Evolutionary conservation across 2,329 filamentous ascomycete species (phyloP).

Genomic region (Polychaeton citri): DNA sequence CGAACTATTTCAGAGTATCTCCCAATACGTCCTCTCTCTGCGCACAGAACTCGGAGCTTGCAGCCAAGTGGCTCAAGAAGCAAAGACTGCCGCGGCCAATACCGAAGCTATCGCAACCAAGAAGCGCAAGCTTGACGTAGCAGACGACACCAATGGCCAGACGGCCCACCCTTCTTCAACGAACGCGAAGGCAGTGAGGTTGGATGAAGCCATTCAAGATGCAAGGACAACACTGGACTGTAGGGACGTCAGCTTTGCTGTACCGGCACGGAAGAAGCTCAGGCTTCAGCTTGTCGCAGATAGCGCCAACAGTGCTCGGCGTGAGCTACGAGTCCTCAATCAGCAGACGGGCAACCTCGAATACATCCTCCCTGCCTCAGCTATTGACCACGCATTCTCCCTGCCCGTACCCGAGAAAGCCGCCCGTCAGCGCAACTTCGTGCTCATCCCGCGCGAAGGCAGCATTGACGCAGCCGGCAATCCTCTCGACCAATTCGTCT

Average conservation of each 20-base stretch:
- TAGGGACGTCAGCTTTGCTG: conserved; percentile 46
- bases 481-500: conserved; percentile 43
- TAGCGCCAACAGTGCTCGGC: conserved; percentile 9
- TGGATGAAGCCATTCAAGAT: neutral
- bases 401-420: conserved; percentile 52
- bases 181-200: neutral
- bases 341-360: conserved; percentile 16
- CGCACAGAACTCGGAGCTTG: conserved; percentile 7
- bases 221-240: conserved; percentile 27
- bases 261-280: conserved; percentile 52
- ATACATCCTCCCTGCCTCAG: conserved; percentile 34
- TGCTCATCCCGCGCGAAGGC: conserved; percentile 42
- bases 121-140: conserved; percentile 37
- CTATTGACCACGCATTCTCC: conserved; percentile 46
- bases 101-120: conserved; percentile 27
- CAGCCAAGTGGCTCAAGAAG: neutral
- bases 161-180: conserved; percentile 1
- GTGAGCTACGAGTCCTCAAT: conserved; percentile 16
- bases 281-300: conserved; percentile 41
- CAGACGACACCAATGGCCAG: conserved; percentile 4
- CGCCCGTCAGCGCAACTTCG: conserved; percentile 49
- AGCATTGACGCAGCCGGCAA: conserved; percentile 24
- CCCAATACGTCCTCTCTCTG: conserved; percentile 25
- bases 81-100: conserved; percentile 3
- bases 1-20: conserved; percentile 36